These are phyloP conservation scores for Coelastrella sp. DNA, from an alignment of 139 green algal species.

Conservation along the genomic window DNA sequence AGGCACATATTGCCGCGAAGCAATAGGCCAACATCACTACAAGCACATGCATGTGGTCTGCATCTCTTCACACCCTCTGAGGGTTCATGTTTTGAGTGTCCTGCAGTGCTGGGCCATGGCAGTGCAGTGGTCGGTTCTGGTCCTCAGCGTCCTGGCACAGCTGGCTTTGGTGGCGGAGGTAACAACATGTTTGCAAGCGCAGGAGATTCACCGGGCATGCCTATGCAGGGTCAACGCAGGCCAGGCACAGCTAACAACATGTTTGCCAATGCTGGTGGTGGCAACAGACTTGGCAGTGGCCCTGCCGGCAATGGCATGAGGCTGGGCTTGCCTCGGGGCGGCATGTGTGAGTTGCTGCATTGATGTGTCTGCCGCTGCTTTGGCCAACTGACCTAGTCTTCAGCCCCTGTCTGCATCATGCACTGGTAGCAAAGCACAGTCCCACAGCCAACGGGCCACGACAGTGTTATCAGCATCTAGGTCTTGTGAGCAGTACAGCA, in stretches of 20 bases:
- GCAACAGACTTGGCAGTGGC: background rate
- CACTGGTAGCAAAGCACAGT: no score
- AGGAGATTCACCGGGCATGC: conserved; percentile 16
- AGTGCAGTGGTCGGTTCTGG: background rate
- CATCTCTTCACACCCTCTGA: no score
- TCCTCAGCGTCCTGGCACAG: conserved; percentile 37
- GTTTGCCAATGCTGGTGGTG: background rate
- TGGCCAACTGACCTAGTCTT: no score
- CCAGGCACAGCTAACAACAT: background rate
- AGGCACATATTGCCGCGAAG: no score
- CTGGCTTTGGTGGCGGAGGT: background rate
- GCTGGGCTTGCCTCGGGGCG: background rate
- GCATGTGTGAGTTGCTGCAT: background rate
- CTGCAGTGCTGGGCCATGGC: conserved; percentile 35
- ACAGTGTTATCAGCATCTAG: background rate
- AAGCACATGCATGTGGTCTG: no score
- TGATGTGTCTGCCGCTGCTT: background rate
- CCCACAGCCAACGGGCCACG: background rate
- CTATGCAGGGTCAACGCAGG: background rate
- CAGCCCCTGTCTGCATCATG: background rate
- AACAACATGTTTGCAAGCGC: conserved; percentile 36
- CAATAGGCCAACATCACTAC: no score
- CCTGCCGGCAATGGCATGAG: background rate
- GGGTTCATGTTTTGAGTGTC: background rate
- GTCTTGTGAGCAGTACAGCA: background rate